Base-by-base conservation (phyloP, 352 stramenopile genomes). In the Phytophthora cryptogea region DNA sequence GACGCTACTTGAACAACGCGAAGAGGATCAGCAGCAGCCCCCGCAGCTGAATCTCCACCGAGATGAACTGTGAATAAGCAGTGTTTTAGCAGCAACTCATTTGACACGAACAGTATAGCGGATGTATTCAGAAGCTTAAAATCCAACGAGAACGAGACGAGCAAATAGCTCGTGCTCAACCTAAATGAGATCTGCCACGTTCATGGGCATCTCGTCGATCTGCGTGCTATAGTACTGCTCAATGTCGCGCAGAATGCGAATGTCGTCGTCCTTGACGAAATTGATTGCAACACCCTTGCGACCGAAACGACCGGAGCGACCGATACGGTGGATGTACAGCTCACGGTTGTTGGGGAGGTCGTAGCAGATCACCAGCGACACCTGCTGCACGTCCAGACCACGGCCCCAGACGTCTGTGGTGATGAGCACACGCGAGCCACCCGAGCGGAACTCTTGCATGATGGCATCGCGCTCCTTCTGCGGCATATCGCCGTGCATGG, bases 221-320 rank as follows among this genome's bases (percentile, higher is more conserved):
- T 99, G 91, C 49, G 97, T 99, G 73, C 97, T 98, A 92, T 99
- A 99, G 85, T 99, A 99, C 78, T 98, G 83, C 80, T 99, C 97
- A 68, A 99, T 99, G 85, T 99, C 97, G 70, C 94, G 89, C 57
- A 99, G 79, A 77, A 97, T 96, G 62, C 82, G 86, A 11, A 98
- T 85, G 73, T 99, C 97, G 43, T 98, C 96, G 28, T 97, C 88
- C 57, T 94, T 98, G 33, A 98, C 94, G 76, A 99, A 99, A 76
- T 99, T 99, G 67, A 99, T 99, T 9, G 96, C 96, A 26, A 99
- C 93, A 68, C 97, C 97, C 74, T 98, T 99, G 48, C 96, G 86
- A 46, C 96, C 97, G 72, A 99, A 99, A 39, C 97, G 86, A n/a
- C 96, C 97, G 5, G 92, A 98, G 16, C 97, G 88, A 58, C 97